Evolutionary conservation across 352 stramenopile species (phyloP), one percentile per base, ranked within the genome.

Genomic region (Phytopythium cucurbitacearum): DNA sequence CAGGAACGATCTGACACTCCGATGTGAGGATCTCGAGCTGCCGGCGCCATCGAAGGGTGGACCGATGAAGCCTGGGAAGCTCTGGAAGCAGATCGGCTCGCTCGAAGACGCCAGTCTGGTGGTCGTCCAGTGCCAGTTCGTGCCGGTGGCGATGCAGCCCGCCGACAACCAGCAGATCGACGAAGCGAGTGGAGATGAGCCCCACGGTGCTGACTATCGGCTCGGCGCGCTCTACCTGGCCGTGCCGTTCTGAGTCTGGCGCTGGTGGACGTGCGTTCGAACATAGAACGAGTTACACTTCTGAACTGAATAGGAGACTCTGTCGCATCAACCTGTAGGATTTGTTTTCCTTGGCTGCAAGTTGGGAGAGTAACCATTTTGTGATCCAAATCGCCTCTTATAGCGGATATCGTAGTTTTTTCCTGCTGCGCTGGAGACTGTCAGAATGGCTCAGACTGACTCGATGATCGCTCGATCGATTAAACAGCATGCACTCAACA

Each of bases 41-140:
- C 76, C 76, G 33, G 51, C 67, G 47, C 38, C 51, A 0, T 45
- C 57, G 32, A 7, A 58, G 5, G 11, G 7, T 10, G 42, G 28
- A 32, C 37, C 40, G 13, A 15, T n/a, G 2, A 49, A 43, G 7
- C 40, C 43, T 11, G 51, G 59, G 7, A 89, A 87, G 59, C 10
- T 85, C 6, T 91, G 81, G 81, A 89, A 76, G 54, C 81, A 89
- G 53, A 75, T 91, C 28, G 79, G 81, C 13, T 89, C 76, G 34
- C 57, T 91, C 5, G 65, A 89, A 37, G 74, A 91, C 40, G 62
- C 61, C 15, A 87, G 69, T 42, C 68, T 69, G 9, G 68, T 86
- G 15, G 73, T 93, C 16, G 67, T 93, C n/a, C 83, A 90, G 56
- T 89, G 76, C 44, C 82, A 93, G 58, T 64, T 89, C 40, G 68